phyloP scores from a whole-genome alignment of 805 yeast genomes.

The Suhomyces faveliae region DNA sequence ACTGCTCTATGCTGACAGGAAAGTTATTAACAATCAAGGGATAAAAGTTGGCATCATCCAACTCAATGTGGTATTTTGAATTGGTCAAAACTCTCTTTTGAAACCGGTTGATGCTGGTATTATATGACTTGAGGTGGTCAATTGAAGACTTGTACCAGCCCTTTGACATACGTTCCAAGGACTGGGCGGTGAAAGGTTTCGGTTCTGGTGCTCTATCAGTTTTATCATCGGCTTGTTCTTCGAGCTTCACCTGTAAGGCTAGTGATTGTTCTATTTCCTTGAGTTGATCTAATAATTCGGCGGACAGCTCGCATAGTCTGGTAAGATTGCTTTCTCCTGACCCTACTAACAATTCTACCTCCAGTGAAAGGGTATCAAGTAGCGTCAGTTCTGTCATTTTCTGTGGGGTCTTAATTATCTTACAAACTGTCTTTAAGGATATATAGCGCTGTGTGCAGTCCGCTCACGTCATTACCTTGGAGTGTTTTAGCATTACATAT shows the following conservation, averaged over 20 bases:
- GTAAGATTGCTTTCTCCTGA: slow-evolving; percentile 23
- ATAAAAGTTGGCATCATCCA: slow-evolving; percentile 43
- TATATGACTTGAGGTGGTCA: slow-evolving; percentile 32
- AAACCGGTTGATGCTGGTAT: slow-evolving; percentile 33
- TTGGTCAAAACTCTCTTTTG: slow-evolving; percentile 31
- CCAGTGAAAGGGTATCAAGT: slow-evolving; percentile 25
- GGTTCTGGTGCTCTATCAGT: background rate
- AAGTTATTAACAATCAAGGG: slow-evolving; percentile 31
- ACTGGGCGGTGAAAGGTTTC: background rate
- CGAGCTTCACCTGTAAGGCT: slow-evolving; percentile 14
- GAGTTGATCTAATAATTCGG: slow-evolving; percentile 23
- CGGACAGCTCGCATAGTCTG: slow-evolving; percentile 21
- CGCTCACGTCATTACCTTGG: background rate
- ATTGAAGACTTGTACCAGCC: slow-evolving; percentile 39
- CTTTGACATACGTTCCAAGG: slow-evolving; percentile 17
- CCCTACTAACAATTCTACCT: slow-evolving; percentile 21
- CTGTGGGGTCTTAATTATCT: background rate
- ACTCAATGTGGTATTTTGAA: slow-evolving; percentile 26
- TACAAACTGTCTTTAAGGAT: background rate
- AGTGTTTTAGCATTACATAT: background rate
- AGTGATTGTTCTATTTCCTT: slow-evolving; percentile 23
- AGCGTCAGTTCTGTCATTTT: slow-evolving; percentile 11
- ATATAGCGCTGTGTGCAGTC: background rate
- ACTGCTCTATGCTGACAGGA: slow-evolving; percentile 16
- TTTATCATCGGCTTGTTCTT: slow-evolving; percentile 4